Percentiles rank a stretch among this genome's conserved stretches.
Evolutionary conservation across 208 protist genomes (phyloP).

Genomic region (Leishmania arabica): DNA sequence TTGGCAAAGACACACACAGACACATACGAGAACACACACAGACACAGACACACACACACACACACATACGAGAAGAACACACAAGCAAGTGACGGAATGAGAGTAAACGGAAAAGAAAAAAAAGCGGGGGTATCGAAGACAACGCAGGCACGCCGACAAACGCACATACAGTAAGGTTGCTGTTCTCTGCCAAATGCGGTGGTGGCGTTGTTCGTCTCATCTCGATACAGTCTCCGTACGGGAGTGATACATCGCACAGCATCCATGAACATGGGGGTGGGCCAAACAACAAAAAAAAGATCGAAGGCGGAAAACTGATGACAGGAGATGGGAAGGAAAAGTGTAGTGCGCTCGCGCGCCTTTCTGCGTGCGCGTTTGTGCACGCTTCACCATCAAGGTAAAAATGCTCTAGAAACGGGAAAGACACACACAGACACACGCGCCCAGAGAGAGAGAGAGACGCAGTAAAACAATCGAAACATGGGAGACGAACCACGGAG

Average conservation of each 20-base stretch:
- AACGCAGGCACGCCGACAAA: background rate
- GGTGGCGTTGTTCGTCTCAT: background rate
- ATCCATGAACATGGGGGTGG: background rate
- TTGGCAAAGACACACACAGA: background rate
- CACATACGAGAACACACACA: background rate
- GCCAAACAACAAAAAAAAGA: background rate
- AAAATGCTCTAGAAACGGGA: background rate
- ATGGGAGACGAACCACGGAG: background rate
- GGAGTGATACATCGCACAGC: background rate
- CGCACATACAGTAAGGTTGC: background rate
- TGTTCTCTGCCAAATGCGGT: background rate
- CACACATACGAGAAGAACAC: background rate
- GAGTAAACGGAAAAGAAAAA: background rate
- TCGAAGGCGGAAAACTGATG: background rate
- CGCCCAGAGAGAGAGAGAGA: too few species aligned
- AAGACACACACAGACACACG: background rate
- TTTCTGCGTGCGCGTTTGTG: background rate
- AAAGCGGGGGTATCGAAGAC: background rate
- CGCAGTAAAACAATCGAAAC: background rate
- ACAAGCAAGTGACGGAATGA: background rate
- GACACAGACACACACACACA: background rate
- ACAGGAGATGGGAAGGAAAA: background rate
- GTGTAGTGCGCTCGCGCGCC: too few species aligned
- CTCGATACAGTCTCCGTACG: background rate
- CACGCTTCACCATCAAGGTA: background rate